Conservation (phyloP, 1,284 basidiomycete genomes). For the Hemileia vastatrix region DNA sequence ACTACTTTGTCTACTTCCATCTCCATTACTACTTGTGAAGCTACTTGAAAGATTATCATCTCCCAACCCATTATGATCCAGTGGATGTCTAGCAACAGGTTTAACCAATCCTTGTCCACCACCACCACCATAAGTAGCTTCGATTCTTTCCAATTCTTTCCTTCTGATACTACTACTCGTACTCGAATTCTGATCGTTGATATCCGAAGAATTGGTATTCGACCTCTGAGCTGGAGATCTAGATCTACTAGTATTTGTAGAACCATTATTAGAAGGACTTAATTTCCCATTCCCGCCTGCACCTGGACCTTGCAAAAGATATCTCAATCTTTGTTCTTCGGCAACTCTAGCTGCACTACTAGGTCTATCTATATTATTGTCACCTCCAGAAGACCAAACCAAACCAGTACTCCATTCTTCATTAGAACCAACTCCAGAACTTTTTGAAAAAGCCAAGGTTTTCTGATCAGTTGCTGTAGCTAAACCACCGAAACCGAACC, state of each 20-base stretch:
- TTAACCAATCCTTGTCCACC: neutral
- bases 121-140: neutral
- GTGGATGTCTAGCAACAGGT: neutral
- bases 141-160: neutral
- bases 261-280: neutral
- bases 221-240: neutral
- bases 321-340: neutral
- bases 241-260: neutral
- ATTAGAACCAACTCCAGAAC: slow-evolving; percentile 29
- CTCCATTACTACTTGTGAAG: neutral
- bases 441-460: slow-evolving; percentile 34
- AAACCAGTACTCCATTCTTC: slow-evolving; percentile 32
- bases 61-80: neutral
- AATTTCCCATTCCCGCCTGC: neutral
- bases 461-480: slow-evolving; percentile 33
- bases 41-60: neutral
- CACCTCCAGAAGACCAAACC: slow-evolving; percentile 26
- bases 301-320: neutral
- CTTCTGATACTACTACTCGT: too few relatives aligned
- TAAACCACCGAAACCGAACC: slow-evolving; percentile 31
- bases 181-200: too few relatives aligned
- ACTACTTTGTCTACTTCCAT: neutral
- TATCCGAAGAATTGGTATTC: too few relatives aligned
- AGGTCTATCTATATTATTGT: neutral
- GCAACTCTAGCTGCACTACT: neutral